Evolutionary conservation across 2,329 filamentous ascomycete genomes (phyloP).

Genomic region (Orbilia blumenaviensis): DNA sequence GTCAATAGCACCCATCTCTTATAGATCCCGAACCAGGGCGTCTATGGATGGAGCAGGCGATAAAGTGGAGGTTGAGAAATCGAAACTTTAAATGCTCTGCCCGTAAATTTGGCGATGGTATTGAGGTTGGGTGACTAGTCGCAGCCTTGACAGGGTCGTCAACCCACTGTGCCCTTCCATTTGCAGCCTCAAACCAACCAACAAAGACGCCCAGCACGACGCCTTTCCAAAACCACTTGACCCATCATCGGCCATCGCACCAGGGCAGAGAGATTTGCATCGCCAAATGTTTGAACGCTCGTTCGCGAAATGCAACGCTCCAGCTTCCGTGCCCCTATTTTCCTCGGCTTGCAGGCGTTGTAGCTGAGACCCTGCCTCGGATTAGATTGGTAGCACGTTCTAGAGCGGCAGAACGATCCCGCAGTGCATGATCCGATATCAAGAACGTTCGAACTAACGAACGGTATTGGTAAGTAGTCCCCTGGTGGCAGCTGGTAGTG

Average conservation of each 20-base stretch:
- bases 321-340: constrained; percentile 31
- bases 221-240: constrained; percentile 27
- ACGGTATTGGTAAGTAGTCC: constrained; percentile 46
- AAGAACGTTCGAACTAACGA: constrained; percentile 35
- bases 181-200: constrained; percentile 46
- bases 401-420: constrained; percentile 48
- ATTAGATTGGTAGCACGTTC: constrained; percentile 43
- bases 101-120: constrained; percentile 33
- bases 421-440: constrained; percentile 47
- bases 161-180: constrained; percentile 24
- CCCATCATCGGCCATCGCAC: not conserved
- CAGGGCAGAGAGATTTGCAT: constrained; percentile 23
- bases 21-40: constrained; percentile 51
- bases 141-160: constrained; percentile 35
- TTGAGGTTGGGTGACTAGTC: constrained; percentile 50
- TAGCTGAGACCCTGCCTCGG: constrained; percentile 32
- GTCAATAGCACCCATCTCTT: constrained; percentile 44
- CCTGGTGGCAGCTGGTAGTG: constrained; percentile 10
- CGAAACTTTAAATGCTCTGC: constrained; percentile 4
- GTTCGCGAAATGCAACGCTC: constrained; percentile 14
- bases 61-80: constrained; percentile 15
- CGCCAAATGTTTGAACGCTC: constrained; percentile 13
- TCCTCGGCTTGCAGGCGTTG: not conserved
- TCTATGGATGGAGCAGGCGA: constrained; percentile 28
- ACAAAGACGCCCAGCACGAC: constrained; percentile 6